Conservation (phyloP, 1,284 basidiomycete species). For the Exobasidium rhododendri region DNA sequence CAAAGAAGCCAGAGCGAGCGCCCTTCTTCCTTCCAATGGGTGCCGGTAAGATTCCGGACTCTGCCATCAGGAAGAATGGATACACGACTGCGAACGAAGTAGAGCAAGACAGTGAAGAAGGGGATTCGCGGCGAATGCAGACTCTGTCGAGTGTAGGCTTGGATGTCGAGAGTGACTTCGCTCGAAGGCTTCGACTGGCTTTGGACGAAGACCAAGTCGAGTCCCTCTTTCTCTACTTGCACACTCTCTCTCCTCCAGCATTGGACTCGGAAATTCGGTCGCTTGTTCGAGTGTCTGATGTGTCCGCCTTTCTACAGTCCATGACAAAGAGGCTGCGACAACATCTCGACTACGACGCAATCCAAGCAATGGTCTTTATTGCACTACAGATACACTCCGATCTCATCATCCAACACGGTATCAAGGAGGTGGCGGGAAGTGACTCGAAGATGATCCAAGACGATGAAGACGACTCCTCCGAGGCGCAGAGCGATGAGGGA, state of each 20-base stretch:
- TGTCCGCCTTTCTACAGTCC: constrained; percentile 71
- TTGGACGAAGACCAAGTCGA: constrained; percentile 13
- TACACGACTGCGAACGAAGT: not conserved
- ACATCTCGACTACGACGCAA: constrained; percentile 88
- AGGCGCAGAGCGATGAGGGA: constrained; percentile 57
- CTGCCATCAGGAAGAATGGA: constrained; percentile 1
- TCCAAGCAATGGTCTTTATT: constrained; percentile 81
- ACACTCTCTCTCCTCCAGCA: constrained; percentile 82
- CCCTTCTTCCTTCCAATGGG: constrained; percentile 82
- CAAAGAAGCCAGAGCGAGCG: constrained; percentile 74
- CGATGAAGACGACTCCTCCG: constrained; percentile 59
- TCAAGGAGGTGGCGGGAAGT: not conserved
- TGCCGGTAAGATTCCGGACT: constrained; percentile 66
- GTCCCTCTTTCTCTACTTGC: constrained; percentile 62
- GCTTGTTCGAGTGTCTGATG: constrained; percentile 64
- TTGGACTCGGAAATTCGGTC: constrained; percentile 87
- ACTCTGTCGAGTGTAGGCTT: constrained; percentile 3
- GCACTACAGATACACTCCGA: constrained; percentile 84
- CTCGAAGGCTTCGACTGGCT: constrained; percentile 31
- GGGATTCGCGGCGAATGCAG: not conserved
- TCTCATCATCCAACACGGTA: constrained; percentile 65
- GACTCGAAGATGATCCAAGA: constrained; percentile 62
- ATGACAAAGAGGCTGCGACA: constrained; percentile 71
- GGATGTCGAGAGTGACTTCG: constrained; percentile 35
- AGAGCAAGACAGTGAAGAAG: not conserved